Percentiles rank a stretch among this genome's conserved stretches.
Evolutionary conservation across 2,329 filamentous ascomycete species (phyloP).

Genomic region (Thielaviopsis euricoi): DNA sequence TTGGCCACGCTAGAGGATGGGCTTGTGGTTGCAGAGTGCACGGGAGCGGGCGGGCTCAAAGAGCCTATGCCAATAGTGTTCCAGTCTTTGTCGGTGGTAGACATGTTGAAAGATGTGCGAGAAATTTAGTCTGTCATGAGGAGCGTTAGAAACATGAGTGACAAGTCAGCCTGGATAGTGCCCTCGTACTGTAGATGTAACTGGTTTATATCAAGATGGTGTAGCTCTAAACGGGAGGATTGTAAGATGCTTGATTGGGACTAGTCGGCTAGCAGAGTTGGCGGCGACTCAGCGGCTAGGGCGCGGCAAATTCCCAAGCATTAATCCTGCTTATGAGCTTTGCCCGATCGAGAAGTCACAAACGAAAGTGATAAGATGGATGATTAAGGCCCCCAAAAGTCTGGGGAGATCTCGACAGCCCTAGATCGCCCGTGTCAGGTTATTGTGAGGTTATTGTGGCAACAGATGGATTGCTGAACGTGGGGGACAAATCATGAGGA

Average conservation of each 20-base stretch:
- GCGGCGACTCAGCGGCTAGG: neutral
- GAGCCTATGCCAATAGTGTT: neutral
- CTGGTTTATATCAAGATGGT: neutral
- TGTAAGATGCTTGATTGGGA: too few relatives aligned
- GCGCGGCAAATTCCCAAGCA: neutral
- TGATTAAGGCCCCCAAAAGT: neutral
- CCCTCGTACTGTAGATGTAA: neutral
- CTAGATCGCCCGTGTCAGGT: neutral
- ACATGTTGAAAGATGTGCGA: neutral
- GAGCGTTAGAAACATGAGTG: neutral
- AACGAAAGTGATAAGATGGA: neutral
- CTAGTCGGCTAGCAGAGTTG: too few relatives aligned
- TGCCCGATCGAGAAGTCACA: neutral
- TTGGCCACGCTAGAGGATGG: neutral
- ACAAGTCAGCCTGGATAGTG: neutral
- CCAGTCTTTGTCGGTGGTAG: neutral
- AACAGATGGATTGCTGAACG: neutral
- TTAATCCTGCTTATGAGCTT: neutral
- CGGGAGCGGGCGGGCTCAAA: neutral
- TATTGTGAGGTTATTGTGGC: neutral
- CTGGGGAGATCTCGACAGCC: neutral
- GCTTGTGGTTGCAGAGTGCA: neutral
- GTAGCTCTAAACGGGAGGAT: neutral
- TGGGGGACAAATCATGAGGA: neutral
- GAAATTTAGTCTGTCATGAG: neutral